Conservation (phyloP, 139 green algal genomes). For the Mychonastes homosphaera region DNA sequence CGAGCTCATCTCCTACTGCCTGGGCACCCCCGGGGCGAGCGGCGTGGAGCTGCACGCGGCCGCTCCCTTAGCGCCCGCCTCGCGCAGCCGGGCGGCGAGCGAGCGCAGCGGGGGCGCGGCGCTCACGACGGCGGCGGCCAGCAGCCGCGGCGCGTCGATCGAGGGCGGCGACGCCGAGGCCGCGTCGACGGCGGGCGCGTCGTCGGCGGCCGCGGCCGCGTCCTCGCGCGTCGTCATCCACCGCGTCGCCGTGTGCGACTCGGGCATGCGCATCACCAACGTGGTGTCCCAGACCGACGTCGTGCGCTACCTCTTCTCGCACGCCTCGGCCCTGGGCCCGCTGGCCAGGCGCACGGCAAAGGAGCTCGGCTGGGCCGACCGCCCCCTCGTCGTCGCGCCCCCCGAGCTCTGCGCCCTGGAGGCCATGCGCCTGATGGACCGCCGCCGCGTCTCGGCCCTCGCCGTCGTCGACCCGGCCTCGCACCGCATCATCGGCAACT, state of each 20-base stretch:
- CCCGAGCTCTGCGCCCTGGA: slow-evolving; percentile 48
- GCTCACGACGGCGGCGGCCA: too few relatives aligned
- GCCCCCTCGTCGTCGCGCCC: slow-evolving; percentile 23
- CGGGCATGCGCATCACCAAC: slow-evolving; percentile 18
- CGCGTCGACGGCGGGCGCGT: too few relatives aligned
- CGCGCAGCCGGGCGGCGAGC: too few relatives aligned
- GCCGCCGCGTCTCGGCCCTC: slow-evolving; percentile 29
- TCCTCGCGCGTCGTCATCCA: slow-evolving; percentile 23
- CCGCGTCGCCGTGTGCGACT: slow-evolving; percentile 35
- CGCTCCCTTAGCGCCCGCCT: too few relatives aligned
- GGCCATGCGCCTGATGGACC: slow-evolving; percentile 42
- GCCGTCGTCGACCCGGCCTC: slow-evolving; percentile 32
- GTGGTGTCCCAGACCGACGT: slow-evolving; percentile 45
- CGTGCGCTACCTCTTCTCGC: slow-evolving; percentile 29
- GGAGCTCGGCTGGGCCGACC: slow-evolving; percentile 41
- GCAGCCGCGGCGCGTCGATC: too few relatives aligned
- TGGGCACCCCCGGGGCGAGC: slow-evolving; percentile 35
- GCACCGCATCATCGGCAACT: slow-evolving; percentile 31
- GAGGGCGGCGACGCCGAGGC: too few relatives aligned
- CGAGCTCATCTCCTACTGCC: slow-evolving; percentile 55
- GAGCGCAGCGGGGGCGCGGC: too few relatives aligned
- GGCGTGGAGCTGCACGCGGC: too few relatives aligned
- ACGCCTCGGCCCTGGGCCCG: slow-evolving; percentile 19
- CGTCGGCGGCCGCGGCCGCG: too few relatives aligned
- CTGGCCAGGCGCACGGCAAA: slow-evolving; percentile 24